These are phyloP conservation scores for Misopates orontium DNA, from an alignment of 257 asterid genomes.

Conservation along the genomic window DNA sequence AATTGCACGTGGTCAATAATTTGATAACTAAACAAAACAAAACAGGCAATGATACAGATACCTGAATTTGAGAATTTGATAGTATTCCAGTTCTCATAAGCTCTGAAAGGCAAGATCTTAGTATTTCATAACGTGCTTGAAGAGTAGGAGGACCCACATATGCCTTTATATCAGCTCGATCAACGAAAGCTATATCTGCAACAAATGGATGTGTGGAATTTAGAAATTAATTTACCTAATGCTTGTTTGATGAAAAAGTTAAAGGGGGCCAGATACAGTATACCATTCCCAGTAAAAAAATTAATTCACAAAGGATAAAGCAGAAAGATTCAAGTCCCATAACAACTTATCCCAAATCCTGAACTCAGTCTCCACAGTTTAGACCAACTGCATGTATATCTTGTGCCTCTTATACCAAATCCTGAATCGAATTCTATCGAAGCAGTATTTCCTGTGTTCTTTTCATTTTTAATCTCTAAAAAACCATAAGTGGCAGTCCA, in stretches of 20 bases:
- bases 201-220: slow-evolving; percentile 26
- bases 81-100: slow-evolving; percentile 79
- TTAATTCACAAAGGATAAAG: background rate
- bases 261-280: background rate
- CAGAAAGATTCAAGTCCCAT: no score
- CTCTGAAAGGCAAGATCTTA: slow-evolving; percentile 84
- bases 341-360: background rate
- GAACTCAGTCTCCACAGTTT: background rate
- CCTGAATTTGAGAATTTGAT: slow-evolving; percentile 59
- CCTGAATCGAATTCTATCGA: no score
- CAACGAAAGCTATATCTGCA: slow-evolving; percentile 95
- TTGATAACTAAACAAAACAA: slow-evolving; percentile 10
- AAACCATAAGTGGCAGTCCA: background rate
- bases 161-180: slow-evolving; percentile 98
- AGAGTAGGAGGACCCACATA: slow-evolving; percentile 98
- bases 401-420: no score
- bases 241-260: background rate
- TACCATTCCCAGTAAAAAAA: no score
- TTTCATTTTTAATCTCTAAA: background rate
- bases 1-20: slow-evolving; percentile 11
- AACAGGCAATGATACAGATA: slow-evolving; percentile 24
- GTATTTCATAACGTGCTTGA: slow-evolving; percentile 91
- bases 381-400: background rate
- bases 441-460: background rate
- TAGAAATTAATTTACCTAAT: background rate